A percentile compares a stretch with the other conserved stretches of the same genome.
phyloP scores from a whole-genome alignment of 164 flowering plant genomes.

The Dillenia turbinata region DNA sequence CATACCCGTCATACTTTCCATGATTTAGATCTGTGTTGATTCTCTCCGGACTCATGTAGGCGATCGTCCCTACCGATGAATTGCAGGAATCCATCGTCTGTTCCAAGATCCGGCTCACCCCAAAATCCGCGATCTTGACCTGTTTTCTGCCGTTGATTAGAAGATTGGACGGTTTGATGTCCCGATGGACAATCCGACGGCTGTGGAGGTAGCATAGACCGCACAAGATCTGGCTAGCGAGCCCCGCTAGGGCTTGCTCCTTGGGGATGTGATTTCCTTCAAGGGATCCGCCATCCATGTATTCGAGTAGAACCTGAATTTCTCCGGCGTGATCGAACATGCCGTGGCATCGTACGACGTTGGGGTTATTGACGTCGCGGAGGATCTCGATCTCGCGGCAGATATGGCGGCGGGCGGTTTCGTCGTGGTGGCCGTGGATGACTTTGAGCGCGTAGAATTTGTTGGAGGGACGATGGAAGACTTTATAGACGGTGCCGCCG shows the following conservation, averaged over 20 bases:
- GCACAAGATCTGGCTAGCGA: constrained; percentile 51
- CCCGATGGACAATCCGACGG: constrained; percentile 69
- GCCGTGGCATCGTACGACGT: constrained; percentile 75
- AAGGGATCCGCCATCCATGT: constrained; percentile 83
- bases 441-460: constrained; percentile 72
- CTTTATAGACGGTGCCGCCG: constrained; percentile 91
- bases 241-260: constrained; percentile 48
- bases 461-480: constrained; percentile 49
- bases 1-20: constrained; percentile 72
- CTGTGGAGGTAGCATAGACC: constrained; percentile 68
- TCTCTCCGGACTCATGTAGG: constrained; percentile 90
- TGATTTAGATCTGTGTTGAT: constrained; percentile 83
- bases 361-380: constrained; percentile 57
- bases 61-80: constrained; percentile 79
- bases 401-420: constrained; percentile 76
- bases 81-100: constrained; percentile 86
- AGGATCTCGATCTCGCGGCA: constrained; percentile 82
- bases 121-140: constrained; percentile 86
- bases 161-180: constrained; percentile 80
- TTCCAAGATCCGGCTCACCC: constrained; percentile 56
- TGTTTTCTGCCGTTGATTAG: constrained; percentile 42
- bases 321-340: constrained; percentile 76
- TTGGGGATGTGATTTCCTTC: constrained; percentile 44
- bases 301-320: constrained; percentile 77
- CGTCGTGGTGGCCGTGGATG: constrained; percentile 81